Conservation (phyloP, 2,329 filamentous ascomycete species). For the Coniosporium uncinatum region DNA sequence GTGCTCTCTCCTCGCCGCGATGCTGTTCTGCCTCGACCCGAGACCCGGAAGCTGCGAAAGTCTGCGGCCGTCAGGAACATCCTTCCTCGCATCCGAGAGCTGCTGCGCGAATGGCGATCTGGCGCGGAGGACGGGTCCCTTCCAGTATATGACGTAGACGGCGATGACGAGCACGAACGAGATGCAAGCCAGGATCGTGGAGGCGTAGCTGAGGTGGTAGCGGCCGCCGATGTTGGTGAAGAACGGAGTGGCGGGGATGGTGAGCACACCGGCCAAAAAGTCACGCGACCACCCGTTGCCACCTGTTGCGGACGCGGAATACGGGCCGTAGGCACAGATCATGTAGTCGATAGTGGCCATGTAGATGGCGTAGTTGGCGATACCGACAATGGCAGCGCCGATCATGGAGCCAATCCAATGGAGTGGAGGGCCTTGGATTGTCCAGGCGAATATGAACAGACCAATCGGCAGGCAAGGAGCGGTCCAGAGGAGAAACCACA, state of each 20-base stretch:
- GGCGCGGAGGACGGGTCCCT: slow-evolving; percentile 46
- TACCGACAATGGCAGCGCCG: slow-evolving; percentile 61
- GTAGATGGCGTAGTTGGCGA: slow-evolving; percentile 48
- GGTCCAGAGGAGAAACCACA: slow-evolving; percentile 60
- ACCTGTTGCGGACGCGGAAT: slow-evolving; percentile 71
- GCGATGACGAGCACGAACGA: slow-evolving; percentile 40
- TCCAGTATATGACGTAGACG: slow-evolving; percentile 48
- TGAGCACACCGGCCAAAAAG: slow-evolving; percentile 62
- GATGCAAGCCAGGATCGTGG: slow-evolving; percentile 48
- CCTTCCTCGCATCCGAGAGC: neutral
- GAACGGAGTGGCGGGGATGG: slow-evolving; percentile 2
- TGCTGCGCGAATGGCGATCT: slow-evolving; percentile 46
- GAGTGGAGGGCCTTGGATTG: slow-evolving; percentile 53
- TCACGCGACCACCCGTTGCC: slow-evolving; percentile 74
- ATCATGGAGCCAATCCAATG: slow-evolving; percentile 68
- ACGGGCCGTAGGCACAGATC: slow-evolving; percentile 68
- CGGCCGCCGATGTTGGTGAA: slow-evolving; percentile 19
- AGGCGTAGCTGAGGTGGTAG: slow-evolving; percentile 45
- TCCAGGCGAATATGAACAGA: slow-evolving; percentile 68
- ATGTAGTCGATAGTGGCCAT: slow-evolving; percentile 81
- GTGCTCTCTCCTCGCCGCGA: neutral
- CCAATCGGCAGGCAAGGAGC: slow-evolving; percentile 61
- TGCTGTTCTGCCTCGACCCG: neutral
- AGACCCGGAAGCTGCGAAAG: neutral
- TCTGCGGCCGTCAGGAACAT: neutral